phyloP scores from a whole-genome alignment of 495 filamentous ascomycete species.

The Xylaria palmicola region DNA sequence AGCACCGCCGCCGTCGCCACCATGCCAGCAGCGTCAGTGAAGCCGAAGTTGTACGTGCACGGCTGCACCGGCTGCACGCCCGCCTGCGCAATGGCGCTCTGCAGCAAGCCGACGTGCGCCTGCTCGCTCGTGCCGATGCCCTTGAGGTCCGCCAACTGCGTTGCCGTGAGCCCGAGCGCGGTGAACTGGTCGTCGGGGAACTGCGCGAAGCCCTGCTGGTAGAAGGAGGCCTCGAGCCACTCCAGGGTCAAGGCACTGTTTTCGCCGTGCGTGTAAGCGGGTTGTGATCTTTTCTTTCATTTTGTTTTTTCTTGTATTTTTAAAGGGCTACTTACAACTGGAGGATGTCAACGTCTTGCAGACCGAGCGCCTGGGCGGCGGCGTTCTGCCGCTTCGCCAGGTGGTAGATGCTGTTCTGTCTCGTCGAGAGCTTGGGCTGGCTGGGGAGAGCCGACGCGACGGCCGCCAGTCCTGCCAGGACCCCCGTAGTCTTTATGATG shows the following conservation, averaged over 20 bases:
- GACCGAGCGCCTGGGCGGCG: conserved; percentile 48
- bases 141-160: conserved; percentile 49
- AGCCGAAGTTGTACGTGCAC: conserved; percentile 63
- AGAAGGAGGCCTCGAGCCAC: conserved; percentile 63
- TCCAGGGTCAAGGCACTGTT: conserved; percentile 62
- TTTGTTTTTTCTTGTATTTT: no score
- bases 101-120: conserved; percentile 57
- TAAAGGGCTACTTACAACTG: conserved; percentile 60
- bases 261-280: conserved; percentile 20
- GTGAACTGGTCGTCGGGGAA: conserved; percentile 59
- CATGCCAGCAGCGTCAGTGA: conserved; percentile 59
- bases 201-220: conserved; percentile 59
- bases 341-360: conserved; percentile 65
- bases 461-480: conserved; percentile 46
- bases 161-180: conserved; percentile 51
- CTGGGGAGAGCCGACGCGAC: conserved; percentile 46
- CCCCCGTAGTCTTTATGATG: conserved; percentile 38
- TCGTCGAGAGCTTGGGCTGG: conserved; percentile 41
- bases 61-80: conserved; percentile 57
- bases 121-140: conserved; percentile 55
- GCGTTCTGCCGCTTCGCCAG: conserved; percentile 52
- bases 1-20: conserved; percentile 59
- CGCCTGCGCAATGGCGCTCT: conserved; percentile 52
- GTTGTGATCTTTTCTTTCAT: no score
- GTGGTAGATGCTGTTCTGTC: conserved; percentile 44